These are phyloP conservation scores for Strobilomyces dryophilus DNA, from an alignment of 768 basidiomycete species.

Conservation along the genomic window DNA sequence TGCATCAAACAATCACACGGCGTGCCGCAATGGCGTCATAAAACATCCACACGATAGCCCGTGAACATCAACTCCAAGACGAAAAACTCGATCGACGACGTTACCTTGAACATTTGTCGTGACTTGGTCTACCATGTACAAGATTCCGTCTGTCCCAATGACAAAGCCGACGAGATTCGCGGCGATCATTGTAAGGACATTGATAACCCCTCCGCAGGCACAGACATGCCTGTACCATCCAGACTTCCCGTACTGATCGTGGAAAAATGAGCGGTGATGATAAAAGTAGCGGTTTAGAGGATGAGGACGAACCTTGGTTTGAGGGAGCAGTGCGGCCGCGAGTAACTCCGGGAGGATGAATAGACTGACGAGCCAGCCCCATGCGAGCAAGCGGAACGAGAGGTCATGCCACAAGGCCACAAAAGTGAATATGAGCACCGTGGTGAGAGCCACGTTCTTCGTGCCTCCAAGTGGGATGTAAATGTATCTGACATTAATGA, in stretches of 20 bases:
- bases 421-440: constrained; percentile 84
- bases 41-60: background rate
- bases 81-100: background rate
- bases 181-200: constrained; percentile 83
- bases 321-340: constrained; percentile 57
- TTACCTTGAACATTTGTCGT: constrained; percentile 65
- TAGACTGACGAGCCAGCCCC: constrained; percentile 94
- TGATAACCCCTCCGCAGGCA: constrained; percentile 77
- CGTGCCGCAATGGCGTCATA: background rate
- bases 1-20: constrained; percentile 22
- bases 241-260: constrained; percentile 54
- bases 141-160: constrained; percentile 76
- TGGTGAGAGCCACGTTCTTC: constrained; percentile 54
- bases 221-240: constrained; percentile 86
- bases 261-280: constrained; percentile 1
- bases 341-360: constrained; percentile 87
- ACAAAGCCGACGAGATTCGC: constrained; percentile 97
- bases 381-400: constrained; percentile 79
- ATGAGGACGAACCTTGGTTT: constrained; percentile 47
- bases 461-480: constrained; percentile 90
- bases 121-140: constrained; percentile 60
- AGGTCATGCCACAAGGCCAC: constrained; percentile 98
- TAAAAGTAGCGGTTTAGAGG: background rate
- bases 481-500: constrained; percentile 64
- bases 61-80: background rate